Conservation (phyloP, 768 basidiomycete genomes). For the Naganishia onofrii region DNA sequence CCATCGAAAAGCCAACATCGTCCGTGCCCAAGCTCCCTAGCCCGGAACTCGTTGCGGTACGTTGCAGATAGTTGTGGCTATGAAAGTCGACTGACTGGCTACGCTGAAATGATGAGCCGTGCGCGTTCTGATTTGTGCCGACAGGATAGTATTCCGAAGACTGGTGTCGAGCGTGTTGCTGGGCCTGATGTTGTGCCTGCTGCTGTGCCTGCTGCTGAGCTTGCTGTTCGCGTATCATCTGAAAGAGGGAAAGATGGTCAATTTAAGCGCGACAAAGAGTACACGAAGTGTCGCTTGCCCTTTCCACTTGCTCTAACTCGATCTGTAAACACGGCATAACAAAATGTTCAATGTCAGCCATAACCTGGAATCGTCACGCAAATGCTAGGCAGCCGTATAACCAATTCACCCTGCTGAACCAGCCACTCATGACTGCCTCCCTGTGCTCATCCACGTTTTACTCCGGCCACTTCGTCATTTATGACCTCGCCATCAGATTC, state of each 20-base stretch:
- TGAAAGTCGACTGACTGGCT: not conserved
- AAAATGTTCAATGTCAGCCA: too few species aligned
- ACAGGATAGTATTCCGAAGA: not conserved
- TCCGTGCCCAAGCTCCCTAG: not conserved
- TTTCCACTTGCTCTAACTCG: constrained; percentile 7
- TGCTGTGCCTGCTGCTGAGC: constrained; percentile 13
- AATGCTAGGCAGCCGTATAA: too few species aligned
- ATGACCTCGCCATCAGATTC: too few species aligned
- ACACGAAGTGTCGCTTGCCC: not conserved
- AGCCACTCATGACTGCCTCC: too few species aligned
- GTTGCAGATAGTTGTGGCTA: not conserved
- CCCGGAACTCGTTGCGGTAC: not conserved
- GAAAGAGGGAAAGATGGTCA: not conserved
- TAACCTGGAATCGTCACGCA: too few species aligned
- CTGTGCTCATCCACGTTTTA: too few species aligned
- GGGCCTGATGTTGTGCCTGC: too few species aligned
- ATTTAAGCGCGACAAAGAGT: too few species aligned
- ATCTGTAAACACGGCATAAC: too few species aligned
- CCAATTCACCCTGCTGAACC: too few species aligned
- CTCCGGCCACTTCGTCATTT: too few species aligned
- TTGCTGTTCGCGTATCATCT: constrained; percentile 20
- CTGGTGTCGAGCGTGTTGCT: too few species aligned
- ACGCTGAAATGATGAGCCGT: not conserved
- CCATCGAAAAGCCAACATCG: not conserved
- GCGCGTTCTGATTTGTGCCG: not conserved